A percentile compares a stretch with the other conserved stretches of the same genome.
Conservation (phyloP, 2,329 filamentous ascomycete genomes). For the Colletotrichum somersetense region DNA sequence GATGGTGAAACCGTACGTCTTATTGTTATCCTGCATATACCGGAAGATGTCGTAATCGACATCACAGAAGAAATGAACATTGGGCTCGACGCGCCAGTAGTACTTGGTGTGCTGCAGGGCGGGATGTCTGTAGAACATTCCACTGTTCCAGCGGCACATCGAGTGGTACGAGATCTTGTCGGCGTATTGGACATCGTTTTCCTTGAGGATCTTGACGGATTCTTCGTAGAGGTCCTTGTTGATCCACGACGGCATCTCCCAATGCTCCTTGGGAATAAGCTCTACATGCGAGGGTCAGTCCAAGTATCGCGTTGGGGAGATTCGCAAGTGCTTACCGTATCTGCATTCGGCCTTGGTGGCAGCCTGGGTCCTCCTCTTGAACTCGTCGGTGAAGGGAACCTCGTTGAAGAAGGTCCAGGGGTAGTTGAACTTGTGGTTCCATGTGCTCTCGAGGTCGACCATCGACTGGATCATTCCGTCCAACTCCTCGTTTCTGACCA, state of each 20-base stretch:
- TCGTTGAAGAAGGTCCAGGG: conserved; percentile 99
- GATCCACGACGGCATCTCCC: conserved; percentile 93
- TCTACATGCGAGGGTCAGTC: conserved; percentile 63
- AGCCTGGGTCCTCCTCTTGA: conserved; percentile 84
- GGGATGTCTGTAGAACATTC: conserved; percentile 96
- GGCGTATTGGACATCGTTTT: conserved; percentile 91
- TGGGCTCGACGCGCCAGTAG: conserved; percentile 99
- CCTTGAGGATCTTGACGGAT: conserved; percentile 84
- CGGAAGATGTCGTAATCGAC: conserved; percentile 98
- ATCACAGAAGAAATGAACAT: conserved; percentile 99
- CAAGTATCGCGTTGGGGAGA: neutral
- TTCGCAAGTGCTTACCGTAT: conserved; percentile 72
- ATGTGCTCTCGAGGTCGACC: conserved; percentile 91
- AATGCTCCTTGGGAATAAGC: conserved; percentile 93
- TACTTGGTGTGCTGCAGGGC: conserved; percentile 85
- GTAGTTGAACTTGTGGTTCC: conserved; percentile 99
- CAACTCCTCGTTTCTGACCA: conserved; percentile 94
- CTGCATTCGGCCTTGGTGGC: conserved; percentile 89
- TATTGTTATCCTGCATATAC: conserved; percentile 98
- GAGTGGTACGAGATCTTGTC: conserved; percentile 93
- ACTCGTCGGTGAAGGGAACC: conserved; percentile 91
- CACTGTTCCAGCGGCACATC: conserved; percentile 99
- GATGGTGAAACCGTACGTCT: conserved; percentile 99
- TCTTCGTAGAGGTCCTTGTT: conserved; percentile 87
- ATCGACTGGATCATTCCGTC: conserved; percentile 88